Evolutionary conservation across 1,139 yeast species (phyloP).

Genomic region (Candida pseudocylindracea): DNA sequence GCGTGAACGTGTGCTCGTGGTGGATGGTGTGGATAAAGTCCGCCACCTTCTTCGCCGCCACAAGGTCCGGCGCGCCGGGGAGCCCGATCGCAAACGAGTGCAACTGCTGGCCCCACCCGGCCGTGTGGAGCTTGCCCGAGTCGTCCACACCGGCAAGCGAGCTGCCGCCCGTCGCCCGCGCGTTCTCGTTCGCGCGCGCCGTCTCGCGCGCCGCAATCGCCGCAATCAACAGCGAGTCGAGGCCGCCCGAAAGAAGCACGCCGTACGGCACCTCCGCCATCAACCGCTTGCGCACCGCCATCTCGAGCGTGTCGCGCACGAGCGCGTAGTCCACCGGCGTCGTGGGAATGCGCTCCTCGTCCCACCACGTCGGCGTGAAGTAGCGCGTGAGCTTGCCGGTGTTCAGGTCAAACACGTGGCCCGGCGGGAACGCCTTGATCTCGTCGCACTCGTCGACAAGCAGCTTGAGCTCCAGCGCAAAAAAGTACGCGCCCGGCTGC

Average conservation of each 20-base stretch:
- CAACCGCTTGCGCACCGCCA: conserved; percentile 94
- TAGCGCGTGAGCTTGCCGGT: conserved; percentile 75
- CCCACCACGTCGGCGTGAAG: conserved; percentile 91
- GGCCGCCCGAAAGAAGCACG: conserved; percentile 88
- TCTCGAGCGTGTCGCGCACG: conserved; percentile 66
- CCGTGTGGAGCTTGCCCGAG: conserved; percentile 52
- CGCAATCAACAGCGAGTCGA: conserved; percentile 91
- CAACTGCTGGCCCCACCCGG: conserved; percentile 56
- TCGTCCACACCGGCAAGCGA: conserved; percentile 84
- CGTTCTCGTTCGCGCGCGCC: conserved; percentile 41
- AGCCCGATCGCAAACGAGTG: conserved; percentile 96
- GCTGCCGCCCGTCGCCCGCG: conserved; percentile 11
- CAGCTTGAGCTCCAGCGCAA: conserved; percentile 90
- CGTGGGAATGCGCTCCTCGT: conserved; percentile 48
- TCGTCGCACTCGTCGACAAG: conserved; percentile 85
- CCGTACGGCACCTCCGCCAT: conserved; percentile 99
- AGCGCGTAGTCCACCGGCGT: conserved; percentile 47
- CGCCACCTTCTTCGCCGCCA: conserved; percentile 95
- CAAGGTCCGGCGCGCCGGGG: conserved; percentile 92
- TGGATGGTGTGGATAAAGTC: conserved; percentile 87
- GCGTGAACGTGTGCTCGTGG: conserved; percentile 93
- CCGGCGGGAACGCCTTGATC: conserved; percentile 92
- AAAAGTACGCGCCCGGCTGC: conserved; percentile 56
- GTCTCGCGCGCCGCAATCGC: conserved; percentile 95
- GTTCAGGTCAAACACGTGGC: conserved; percentile 84